Conservation (phyloP, 768 basidiomycete genomes). For the Pisolithus albus region DNA sequence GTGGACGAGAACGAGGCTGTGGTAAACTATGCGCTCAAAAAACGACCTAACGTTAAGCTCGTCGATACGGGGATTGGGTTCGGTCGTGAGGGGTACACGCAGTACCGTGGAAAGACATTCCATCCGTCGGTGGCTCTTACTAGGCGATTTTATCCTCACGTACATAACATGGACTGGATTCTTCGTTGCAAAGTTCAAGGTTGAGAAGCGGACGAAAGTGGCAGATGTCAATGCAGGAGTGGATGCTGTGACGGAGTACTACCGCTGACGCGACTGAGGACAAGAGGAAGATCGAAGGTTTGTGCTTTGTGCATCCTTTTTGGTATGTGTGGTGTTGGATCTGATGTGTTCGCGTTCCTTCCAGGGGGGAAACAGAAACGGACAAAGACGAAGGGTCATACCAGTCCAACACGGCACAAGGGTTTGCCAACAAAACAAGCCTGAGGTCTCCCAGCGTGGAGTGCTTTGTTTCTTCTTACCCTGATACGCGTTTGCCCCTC, state of each 20-base stretch:
- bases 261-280: slow-evolving; percentile 18
- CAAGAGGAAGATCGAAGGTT: slow-evolving; percentile 72
- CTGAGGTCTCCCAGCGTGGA: neutral
- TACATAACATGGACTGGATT: slow-evolving; percentile 99
- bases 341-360: slow-evolving; percentile 8
- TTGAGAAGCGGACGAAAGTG: slow-evolving; percentile 67
- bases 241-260: slow-evolving; percentile 20
- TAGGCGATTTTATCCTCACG: slow-evolving; percentile 89
- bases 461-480: too few species aligned
- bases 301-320: slow-evolving; percentile 19
- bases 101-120: slow-evolving; percentile 88
- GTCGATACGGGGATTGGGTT: slow-evolving; percentile 92
- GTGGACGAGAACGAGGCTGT: slow-evolving; percentile 99
- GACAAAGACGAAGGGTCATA: slow-evolving; percentile 69
- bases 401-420: slow-evolving; percentile 53
- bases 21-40: slow-evolving; percentile 93
- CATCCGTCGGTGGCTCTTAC: slow-evolving; percentile 73
- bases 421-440: slow-evolving; percentile 15
- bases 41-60: slow-evolving; percentile 87
- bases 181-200: slow-evolving; percentile 96
- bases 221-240: slow-evolving; percentile 23
- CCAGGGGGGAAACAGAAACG: slow-evolving; percentile 67
- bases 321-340: neutral
- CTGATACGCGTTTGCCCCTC: neutral
- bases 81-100: slow-evolving; percentile 85